Conservation (phyloP, 2,329 filamentous ascomycete genomes). For the Leptographium flavum region DNA sequence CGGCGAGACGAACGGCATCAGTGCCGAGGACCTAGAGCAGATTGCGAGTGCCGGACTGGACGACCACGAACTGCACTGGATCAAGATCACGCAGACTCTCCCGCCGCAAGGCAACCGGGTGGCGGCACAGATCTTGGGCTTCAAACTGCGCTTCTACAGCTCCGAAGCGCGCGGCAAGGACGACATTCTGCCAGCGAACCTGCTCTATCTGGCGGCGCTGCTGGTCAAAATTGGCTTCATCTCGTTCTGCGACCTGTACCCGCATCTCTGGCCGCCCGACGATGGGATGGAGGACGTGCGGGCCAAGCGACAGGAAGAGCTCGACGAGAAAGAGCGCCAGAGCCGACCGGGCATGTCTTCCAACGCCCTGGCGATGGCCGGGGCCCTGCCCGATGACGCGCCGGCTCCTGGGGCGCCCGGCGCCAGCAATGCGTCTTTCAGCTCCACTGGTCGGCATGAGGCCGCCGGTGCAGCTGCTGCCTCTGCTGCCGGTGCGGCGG, state of each 20-base stretch:
- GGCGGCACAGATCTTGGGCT: slow-evolving; percentile 87
- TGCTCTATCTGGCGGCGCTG: slow-evolving; percentile 81
- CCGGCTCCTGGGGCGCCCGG: slow-evolving; percentile 17
- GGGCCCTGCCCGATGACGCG: slow-evolving; percentile 72
- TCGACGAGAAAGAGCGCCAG: slow-evolving; percentile 62
- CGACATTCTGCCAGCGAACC: slow-evolving; percentile 76
- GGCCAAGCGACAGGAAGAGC: slow-evolving; percentile 56
- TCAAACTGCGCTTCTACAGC: slow-evolving; percentile 92
- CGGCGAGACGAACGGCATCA: slow-evolving; percentile 20
- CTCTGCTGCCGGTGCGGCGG: slow-evolving; percentile 45
- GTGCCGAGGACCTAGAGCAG: slow-evolving; percentile 24
- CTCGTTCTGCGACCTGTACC: slow-evolving; percentile 78
- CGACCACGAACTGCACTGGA: slow-evolving; percentile 53
- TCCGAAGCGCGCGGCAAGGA: slow-evolving; percentile 56
- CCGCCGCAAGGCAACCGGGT: slow-evolving; percentile 79
- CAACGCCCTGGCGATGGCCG: slow-evolving; percentile 80
- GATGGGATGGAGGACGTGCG: slow-evolving; percentile 66
- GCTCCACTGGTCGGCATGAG: slow-evolving; percentile 35
- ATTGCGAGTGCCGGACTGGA: slow-evolving; percentile 34
- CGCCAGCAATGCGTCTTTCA: neutral
- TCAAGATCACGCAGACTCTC: slow-evolving; percentile 63
- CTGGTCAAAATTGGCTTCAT: slow-evolving; percentile 97
- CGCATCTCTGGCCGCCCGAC: slow-evolving; percentile 78
- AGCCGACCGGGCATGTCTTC: slow-evolving; percentile 55
- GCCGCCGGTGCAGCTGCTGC: slow-evolving; percentile 18